Conservation (phyloP, 208 protist species). For the Leishmania tropica region DNA sequence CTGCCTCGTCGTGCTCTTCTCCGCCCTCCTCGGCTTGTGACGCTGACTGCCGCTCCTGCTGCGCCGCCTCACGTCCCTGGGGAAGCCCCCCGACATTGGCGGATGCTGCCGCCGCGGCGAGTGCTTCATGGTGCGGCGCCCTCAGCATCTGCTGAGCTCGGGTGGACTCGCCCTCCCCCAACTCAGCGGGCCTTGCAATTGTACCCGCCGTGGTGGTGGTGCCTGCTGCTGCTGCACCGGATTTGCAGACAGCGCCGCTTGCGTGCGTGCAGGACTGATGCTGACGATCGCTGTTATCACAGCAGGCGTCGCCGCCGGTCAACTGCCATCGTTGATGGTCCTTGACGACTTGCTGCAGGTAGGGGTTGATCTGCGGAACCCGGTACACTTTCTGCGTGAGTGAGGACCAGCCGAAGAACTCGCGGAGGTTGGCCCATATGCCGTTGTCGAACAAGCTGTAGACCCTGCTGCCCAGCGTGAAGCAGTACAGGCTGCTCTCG, state of each 20-base stretch:
- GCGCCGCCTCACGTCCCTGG: not conserved
- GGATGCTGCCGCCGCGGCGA: conserved; percentile 16
- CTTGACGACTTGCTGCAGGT: conserved; percentile 48
- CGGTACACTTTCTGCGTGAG: conserved; percentile 42
- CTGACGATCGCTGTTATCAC: conserved; percentile 13
- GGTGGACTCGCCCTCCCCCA: conserved; percentile 14
- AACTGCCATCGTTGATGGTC: conserved; percentile 55
- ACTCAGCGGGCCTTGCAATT: conserved; percentile 2
- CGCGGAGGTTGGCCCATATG: conserved; percentile 37
- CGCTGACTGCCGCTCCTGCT: not conserved
- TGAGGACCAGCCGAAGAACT: conserved; percentile 50
- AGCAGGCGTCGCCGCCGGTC: conserved; percentile 16
- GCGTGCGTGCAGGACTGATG: not conserved
- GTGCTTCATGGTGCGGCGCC: conserved; percentile 27
- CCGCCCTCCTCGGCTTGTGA: not conserved
- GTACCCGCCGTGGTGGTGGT: not conserved
- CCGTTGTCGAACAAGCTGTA: conserved; percentile 81
- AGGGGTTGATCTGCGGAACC: conserved; percentile 55
- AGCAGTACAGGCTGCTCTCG: conserved; percentile 74
- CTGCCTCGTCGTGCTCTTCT: not conserved
- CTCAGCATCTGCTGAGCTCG: conserved; percentile 18
- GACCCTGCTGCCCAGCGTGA: conserved; percentile 47
- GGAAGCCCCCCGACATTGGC: not conserved
- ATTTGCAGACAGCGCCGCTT: not conserved
- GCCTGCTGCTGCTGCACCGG: not conserved